Base-by-base conservation (phyloP, 2,329 filamentous ascomycete genomes). In the Byssothecium circinans region DNA sequence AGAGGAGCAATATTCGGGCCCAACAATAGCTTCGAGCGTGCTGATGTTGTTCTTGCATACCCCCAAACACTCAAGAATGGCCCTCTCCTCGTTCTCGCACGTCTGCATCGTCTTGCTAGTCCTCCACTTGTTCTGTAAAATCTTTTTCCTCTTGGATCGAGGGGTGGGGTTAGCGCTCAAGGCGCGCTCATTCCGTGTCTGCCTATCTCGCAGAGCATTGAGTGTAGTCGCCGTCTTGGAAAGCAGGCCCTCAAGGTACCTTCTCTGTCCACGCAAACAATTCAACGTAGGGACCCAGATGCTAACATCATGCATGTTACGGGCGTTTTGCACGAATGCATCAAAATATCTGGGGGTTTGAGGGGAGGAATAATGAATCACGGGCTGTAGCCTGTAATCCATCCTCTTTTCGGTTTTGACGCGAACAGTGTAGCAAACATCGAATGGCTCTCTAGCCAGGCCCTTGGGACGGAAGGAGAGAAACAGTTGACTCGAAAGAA, bases 181-280 rank as follows among this genome's bases (percentile, higher is more conserved):
- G 7, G 53, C 50, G 3, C 54, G 56, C n/a, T 61, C 56, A 34
- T 56, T 62, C 10, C 53, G 60, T 25, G 50, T 59, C 40, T 63
- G 65, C 52, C 61, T 65, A 44, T 67, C 64, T 36, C 63, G 63
- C 14, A 70, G 57, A 10, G 56, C 60, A 35, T 65, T 60, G 12
- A 71, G 53, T 27, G 62, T 69, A 2, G 56, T 65, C 12, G 58
- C 62, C 22, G 65, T 68, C 34, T 64, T 66, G 34, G 64, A 64
- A 27, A 70, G 58, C 8, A 59, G 51, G 27, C 52, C 52, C 14
- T 67, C 62, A 10, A 70, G 48, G 7, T 67, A 51, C 0, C 45
- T 41, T 32, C 60, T 61, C 36, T 69, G 63, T 3, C 47, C 47
- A 10, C 52, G 50, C 11, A 68, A 50, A 36, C 32, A 46, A n/a